A percentile compares a stretch with the other conserved stretches of the same genome.
phyloP scores from a whole-genome alignment of 805 yeast species.

The Barnettozyma botsteinii region DNA sequence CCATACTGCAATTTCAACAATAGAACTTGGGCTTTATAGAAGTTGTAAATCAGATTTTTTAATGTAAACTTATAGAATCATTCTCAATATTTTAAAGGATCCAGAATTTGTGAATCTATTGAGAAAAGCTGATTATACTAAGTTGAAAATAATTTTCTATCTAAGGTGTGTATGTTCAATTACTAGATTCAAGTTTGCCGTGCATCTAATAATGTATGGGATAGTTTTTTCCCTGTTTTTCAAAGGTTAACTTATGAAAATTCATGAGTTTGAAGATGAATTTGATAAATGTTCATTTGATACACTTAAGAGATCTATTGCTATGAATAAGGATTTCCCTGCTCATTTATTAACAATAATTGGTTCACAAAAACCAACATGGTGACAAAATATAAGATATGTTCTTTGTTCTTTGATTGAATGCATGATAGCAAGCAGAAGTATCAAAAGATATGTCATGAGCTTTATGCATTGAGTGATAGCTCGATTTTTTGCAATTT shows the following conservation, averaged over 20 bases:
- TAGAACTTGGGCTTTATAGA: conserved; percentile 18
- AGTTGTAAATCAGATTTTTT: conserved; percentile 16
- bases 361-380: too few relatives aligned
- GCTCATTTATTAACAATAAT: too few relatives aligned
- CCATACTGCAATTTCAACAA: conserved; percentile 8
- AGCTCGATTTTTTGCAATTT: too few relatives aligned
- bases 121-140: conserved; percentile 14
- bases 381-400: too few relatives aligned
- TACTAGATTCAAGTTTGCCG: conserved; percentile 19
- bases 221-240: conserved; percentile 15
- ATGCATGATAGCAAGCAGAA: too few relatives aligned
- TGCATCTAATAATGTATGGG: conserved; percentile 17
- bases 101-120: conserved; percentile 11
- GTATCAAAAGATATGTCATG: too few relatives aligned
- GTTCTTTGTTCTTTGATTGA: too few relatives aligned
- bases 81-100: conserved; percentile 9
- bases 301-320: too few relatives aligned
- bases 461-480: too few relatives aligned
- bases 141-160: conserved; percentile 20
- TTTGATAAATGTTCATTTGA: conserved; percentile 13
- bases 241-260: conserved; percentile 1
- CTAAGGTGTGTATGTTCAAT: conserved; percentile 18
- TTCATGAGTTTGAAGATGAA: conserved; percentile 15
- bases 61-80: conserved; percentile 15
- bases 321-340: too few relatives aligned